A percentile compares a stretch with the other conserved stretches of the same genome.
phyloP scores from a whole-genome alignment of 2,329 filamentous ascomycete species.

The Hortaea werneckii region DNA sequence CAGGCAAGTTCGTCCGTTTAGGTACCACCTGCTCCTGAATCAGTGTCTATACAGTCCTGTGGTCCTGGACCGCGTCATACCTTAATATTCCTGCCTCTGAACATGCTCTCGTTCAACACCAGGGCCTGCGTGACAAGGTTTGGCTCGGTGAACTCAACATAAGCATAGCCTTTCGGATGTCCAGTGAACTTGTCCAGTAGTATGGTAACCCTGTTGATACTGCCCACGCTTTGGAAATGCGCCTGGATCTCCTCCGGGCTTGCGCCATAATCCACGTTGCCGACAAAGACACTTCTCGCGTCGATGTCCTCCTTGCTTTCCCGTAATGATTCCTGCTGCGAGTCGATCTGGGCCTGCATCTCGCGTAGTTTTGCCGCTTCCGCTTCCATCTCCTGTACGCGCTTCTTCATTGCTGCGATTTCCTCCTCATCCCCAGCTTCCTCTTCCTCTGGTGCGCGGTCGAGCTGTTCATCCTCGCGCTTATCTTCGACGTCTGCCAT shows the following conservation, averaged over 20 bases:
- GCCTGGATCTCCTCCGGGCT: constrained; percentile 97
- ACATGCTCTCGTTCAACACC: constrained; percentile 90
- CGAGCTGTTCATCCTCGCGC: constrained; percentile 15
- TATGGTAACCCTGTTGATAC: constrained; percentile 97
- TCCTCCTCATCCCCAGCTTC: constrained; percentile 27
- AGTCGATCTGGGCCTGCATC: constrained; percentile 58
- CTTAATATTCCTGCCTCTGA: constrained; percentile 92
- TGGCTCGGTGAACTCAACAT: constrained; percentile 95
- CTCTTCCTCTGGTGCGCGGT: constrained; percentile 15
- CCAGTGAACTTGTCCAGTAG: constrained; percentile 96
- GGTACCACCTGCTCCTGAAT: constrained; percentile 54
- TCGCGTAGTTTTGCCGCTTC: constrained; percentile 47
- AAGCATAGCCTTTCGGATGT: constrained; percentile 98
- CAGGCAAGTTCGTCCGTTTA: constrained; percentile 93
- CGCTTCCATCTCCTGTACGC: constrained; percentile 47
- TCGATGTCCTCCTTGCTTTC: constrained; percentile 96
- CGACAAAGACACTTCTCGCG: constrained; percentile 91
- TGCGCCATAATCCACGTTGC: constrained; percentile 95
- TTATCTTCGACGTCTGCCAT: constrained; percentile 3
- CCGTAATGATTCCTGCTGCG: constrained; percentile 69
- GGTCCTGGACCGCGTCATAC: constrained; percentile 38
- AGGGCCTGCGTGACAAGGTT: constrained; percentile 86
- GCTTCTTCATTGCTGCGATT: constrained; percentile 43
- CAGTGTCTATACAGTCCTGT: background rate
- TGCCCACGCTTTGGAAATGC: constrained; percentile 93